Evolutionary conservation across 2,329 filamentous ascomycete genomes (phyloP), one percentile per base, ranked within the genome.

Genomic region (Curvularia lunata): DNA sequence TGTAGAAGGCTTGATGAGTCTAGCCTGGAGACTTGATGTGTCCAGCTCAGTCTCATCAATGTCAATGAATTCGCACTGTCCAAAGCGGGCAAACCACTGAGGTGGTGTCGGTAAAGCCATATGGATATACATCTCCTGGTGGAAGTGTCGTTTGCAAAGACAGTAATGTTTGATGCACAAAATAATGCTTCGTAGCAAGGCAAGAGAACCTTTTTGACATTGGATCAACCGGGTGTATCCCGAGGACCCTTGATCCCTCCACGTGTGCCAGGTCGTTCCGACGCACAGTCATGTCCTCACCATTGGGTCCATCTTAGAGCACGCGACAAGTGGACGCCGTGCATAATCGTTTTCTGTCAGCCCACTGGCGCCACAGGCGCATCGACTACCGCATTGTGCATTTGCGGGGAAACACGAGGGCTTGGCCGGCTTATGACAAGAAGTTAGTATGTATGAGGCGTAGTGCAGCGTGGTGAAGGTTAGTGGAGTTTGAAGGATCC

Each of bases 41-140:
- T 75, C 70, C 21, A 75, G 53, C n/a, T 73, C 69, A 19, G 71
- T 60, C 41, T 67, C 64, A 28, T 72, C 66, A n/a, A 76, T 59
- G 19, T 71, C 65, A 18, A 75, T 37, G 30, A 76, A 70, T 21
- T 67, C 64, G 60, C 66, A 70, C 25, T 74, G 70, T 37, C 64
- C 65, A 43, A 63, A 64, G 19, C 64, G 63, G 21, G 64, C 49
- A 47, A 62, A 65, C 59, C 54, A 65, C 25, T 58, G 62, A 10
- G 56, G 34, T 18, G 54, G 37, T 40, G 51, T 41, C 28, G 61
- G 49, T 23, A 53, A 56, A 56, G 63, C 61, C 68, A 68, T 68
- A 12, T 50, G 59, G 45, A 69, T 53, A 48, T 58, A 59, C 60
- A 65, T 67, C 50, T 52, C 46, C 40, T 32, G 50, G 28, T 48